Conservation (phyloP, 2,329 filamentous ascomycete species). For the Ophiostoma himal-ulmi region DNA sequence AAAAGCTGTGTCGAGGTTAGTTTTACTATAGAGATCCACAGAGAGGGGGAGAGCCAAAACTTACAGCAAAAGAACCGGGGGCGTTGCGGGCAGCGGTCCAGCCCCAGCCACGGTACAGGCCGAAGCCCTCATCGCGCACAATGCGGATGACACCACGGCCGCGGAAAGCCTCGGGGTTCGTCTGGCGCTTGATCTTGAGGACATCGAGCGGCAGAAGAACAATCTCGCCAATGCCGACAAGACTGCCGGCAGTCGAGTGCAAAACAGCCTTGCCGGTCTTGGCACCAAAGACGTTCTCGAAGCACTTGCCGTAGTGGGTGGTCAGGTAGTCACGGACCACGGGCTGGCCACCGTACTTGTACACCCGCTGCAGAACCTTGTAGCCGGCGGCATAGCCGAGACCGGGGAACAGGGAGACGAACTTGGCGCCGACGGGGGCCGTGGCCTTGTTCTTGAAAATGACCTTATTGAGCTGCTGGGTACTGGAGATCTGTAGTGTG, state of each 20-base stretch:
- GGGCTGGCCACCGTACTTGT: constrained; percentile 98
- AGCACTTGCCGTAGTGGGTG: constrained; percentile 70
- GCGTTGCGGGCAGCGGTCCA: constrained; percentile 98
- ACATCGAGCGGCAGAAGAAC: constrained; percentile 92
- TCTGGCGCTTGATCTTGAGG: constrained; percentile 99
- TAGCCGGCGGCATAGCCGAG: constrained; percentile 96
- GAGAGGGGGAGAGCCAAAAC: constrained; percentile 26
- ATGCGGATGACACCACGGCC: constrained; percentile 88
- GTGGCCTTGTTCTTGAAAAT: constrained; percentile 86
- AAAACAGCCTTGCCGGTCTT: constrained; percentile 97
- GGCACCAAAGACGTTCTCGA: constrained; percentile 87
- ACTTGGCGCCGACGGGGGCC: constrained; percentile 67
- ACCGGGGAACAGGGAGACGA: constrained; percentile 93
- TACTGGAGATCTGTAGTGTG: constrained; percentile 45
- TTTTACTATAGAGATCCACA: background rate
- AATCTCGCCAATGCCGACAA: constrained; percentile 97
- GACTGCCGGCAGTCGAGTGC: constrained; percentile 90
- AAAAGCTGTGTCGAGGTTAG: constrained; percentile 55
- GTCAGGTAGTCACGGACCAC: constrained; percentile 86
- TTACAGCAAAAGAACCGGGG: constrained; percentile 78
- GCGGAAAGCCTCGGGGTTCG: constrained; percentile 95
- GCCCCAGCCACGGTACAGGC: constrained; percentile 90
- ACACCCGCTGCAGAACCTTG: constrained; percentile 92
- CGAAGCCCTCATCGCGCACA: constrained; percentile 87
- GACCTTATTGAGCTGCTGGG: constrained; percentile 72